Percentiles rank a stretch among this genome's conserved stretches.
These are phyloP conservation scores for Globisporangium barbulae DNA, from an alignment of 352 stramenopile genomes.

Conservation along the genomic window DNA sequence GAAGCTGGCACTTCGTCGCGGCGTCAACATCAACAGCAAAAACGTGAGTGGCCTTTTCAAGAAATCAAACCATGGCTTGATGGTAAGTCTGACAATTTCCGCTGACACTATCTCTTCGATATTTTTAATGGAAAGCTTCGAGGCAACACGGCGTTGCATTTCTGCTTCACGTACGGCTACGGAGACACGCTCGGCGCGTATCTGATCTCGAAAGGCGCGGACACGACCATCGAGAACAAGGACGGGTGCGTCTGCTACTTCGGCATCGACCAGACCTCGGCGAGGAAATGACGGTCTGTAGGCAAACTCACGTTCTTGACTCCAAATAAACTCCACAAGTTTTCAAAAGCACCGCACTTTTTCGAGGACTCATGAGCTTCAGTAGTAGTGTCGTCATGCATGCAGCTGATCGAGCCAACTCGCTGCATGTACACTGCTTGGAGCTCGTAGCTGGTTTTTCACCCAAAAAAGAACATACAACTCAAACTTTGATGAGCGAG, in stretches of 20 bases:
- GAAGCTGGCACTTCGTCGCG: conserved; percentile 80
- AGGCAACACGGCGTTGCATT: conserved; percentile 89
- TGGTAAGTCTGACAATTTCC: neutral
- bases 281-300: conserved; percentile 21
- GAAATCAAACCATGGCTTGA: neutral
- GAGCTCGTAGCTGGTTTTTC: no score
- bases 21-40: conserved; percentile 85
- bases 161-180: conserved; percentile 89
- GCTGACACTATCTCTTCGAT: conserved; percentile 2
- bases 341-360: neutral
- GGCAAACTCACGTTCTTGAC: neutral
- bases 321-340: neutral
- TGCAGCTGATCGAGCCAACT: no score
- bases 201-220: conserved; percentile 85
- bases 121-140: conserved; percentile 30
- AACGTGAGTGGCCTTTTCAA: conserved; percentile 45
- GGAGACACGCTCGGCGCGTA: conserved; percentile 85
- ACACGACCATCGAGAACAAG: conserved; percentile 65
- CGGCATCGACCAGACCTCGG: conserved; percentile 41
- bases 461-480: no score
- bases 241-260: conserved; percentile 65
- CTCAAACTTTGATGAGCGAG: no score
- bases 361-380: neutral
- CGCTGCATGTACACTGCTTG: no score
- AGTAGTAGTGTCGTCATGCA: no score